Evolutionary conservation across 1,139 yeast species (phyloP).

Genomic region (Candida albicans): DNA sequence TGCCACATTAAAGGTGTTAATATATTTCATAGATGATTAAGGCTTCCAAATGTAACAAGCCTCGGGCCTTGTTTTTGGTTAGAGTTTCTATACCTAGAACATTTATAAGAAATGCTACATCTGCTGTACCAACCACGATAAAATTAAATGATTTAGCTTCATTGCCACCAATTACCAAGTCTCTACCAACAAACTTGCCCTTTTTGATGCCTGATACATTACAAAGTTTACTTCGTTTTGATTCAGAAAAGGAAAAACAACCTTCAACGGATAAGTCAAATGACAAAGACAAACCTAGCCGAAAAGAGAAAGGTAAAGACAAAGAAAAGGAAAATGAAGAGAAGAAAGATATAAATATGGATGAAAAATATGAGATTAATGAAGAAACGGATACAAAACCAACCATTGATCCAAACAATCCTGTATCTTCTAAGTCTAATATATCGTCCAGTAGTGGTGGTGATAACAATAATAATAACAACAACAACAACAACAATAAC

Average conservation of each 20-base stretch:
- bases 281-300: conserved; percentile 1
- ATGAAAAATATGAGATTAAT: conserved; percentile 8
- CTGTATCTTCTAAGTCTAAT: conserved; percentile 18
- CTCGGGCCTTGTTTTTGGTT: background rate
- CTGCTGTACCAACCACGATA: background rate
- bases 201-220: background rate
- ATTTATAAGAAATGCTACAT: conserved; percentile 3
- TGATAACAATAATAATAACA: conserved; percentile 14
- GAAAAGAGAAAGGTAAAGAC: conserved; percentile 10
- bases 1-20: conserved; percentile 1
- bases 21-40: background rate
- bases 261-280: conserved; percentile 5
- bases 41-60: conserved; percentile 1
- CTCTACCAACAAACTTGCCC: background rate
- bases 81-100: background rate
- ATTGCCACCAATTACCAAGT: conserved; percentile 1
- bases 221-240: background rate
- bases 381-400: conserved; percentile 8
- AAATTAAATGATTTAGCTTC: background rate
- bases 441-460: conserved; percentile 11
- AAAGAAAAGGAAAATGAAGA: conserved; percentile 15
- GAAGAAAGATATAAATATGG: conserved; percentile 9
- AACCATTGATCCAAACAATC: conserved; percentile 14
- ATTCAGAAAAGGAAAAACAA: conserved; percentile 2
- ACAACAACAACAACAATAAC: conserved; percentile 15